These are phyloP conservation scores for Coffea canephora DNA, from an alignment of 257 asterid genomes.

Conservation along the genomic window DNA sequence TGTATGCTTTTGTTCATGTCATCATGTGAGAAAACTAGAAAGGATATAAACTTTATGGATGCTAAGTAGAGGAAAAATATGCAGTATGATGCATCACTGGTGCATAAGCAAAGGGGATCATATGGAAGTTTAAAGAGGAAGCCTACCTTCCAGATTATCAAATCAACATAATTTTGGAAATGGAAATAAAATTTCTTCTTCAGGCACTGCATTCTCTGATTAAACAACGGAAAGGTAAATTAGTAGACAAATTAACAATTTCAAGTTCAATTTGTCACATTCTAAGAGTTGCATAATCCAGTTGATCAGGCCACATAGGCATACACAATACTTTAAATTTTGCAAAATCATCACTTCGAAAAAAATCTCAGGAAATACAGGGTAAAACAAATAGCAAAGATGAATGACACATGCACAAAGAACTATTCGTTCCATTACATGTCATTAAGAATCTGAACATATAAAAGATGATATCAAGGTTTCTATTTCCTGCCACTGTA, in stretches of 20 bases:
- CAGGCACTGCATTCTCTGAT: constrained; percentile 82
- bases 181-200: constrained; percentile 95
- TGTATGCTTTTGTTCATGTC: not conserved
- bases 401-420: not conserved
- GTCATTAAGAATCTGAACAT: not conserved
- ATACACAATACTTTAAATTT: not conserved
- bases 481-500: not conserved
- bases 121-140: constrained; percentile 2
- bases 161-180: constrained; percentile 90
- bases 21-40: not conserved
- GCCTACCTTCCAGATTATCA: constrained; percentile 90
- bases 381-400: not conserved
- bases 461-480: not conserved
- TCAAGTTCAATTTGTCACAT: not conserved
- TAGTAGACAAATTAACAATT: not conserved
- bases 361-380: not conserved
- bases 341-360: not conserved
- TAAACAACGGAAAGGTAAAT: not conserved
- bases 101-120: not conserved
- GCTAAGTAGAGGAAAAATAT: not conserved
- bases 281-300: not conserved
- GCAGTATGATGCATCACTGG: not conserved
- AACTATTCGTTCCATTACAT: not conserved
- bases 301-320: constrained; percentile 1
- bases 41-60: not conserved